Evolutionary conservation across 139 green algal genomes (phyloP).

Genomic region (Chlamydomonas schloesseri): DNA sequence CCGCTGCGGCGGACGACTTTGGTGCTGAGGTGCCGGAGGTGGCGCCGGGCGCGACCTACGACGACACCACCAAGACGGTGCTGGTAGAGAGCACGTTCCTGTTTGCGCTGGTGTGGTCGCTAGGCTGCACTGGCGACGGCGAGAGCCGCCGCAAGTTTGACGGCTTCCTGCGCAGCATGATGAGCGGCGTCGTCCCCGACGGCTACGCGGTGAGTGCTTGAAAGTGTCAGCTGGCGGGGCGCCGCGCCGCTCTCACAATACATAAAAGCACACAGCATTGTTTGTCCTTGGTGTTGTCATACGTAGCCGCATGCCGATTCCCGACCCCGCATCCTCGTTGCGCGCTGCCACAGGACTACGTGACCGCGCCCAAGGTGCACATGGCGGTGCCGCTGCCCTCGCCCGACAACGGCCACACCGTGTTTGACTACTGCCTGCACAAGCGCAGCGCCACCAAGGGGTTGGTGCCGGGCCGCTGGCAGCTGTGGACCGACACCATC

Average conservation of each 20-base stretch:
- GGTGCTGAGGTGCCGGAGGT: not conserved
- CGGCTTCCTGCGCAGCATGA: conserved; percentile 63
- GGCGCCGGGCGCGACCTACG: conserved; percentile 7
- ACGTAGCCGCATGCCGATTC: too few relatives aligned
- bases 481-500: conserved; percentile 68
- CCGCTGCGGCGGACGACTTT: not conserved
- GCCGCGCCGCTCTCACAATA: too few relatives aligned
- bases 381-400: conserved; percentile 22
- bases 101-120: conserved; percentile 76
- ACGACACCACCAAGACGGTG: conserved; percentile 65
- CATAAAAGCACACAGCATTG: too few relatives aligned
- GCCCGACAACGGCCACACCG: conserved; percentile 46
- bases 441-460: conserved; percentile 31
- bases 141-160: conserved; percentile 72
- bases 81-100: conserved; percentile 74
- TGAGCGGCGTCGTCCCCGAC: conserved; percentile 16
- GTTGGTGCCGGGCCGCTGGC: conserved; percentile 52
- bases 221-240: too few relatives aligned
- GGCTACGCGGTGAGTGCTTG: conserved; percentile 47
- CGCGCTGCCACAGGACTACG: conserved; percentile 44
- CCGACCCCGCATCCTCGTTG: too few relatives aligned
- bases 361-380: conserved; percentile 1
- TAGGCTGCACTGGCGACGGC: conserved; percentile 70
- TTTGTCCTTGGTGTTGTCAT: too few relatives aligned
- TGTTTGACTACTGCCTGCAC: conserved; percentile 75